Percentiles rank a stretch among this genome's conserved stretches.
phyloP scores from a whole-genome alignment of 768 basidiomycete genomes.

The Tulasnella sp. region DNA sequence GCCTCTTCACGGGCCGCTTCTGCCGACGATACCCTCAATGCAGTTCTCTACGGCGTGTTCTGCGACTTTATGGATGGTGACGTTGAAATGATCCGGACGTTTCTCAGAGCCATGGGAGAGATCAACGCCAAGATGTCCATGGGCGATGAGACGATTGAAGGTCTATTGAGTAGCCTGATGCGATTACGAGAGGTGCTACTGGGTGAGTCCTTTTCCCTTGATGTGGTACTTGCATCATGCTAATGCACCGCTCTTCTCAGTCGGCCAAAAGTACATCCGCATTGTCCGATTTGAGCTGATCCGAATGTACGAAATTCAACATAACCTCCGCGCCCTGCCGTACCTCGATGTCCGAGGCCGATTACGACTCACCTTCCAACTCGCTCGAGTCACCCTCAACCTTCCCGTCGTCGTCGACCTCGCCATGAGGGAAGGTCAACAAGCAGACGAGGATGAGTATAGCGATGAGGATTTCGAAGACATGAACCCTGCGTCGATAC shows the following conservation, averaged over 20 bases:
- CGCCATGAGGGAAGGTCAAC: conserved; percentile 40
- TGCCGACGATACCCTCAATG: conserved; percentile 66
- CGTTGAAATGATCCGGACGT: conserved; percentile 67
- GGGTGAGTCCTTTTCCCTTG: conserved; percentile 35
- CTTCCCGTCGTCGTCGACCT: conserved; percentile 65
- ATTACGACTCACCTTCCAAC: conserved; percentile 61
- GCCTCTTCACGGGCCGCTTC: neutral
- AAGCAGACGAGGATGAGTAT: conserved; percentile 15
- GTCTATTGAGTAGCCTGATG: conserved; percentile 59
- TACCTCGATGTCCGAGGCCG: conserved; percentile 72
- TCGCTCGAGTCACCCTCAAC: conserved; percentile 64
- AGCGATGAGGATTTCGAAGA: neutral
- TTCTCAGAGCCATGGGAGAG: conserved; percentile 66
- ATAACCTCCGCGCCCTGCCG: conserved; percentile 59
- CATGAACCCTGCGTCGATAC: neutral
- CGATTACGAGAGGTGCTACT: conserved; percentile 64
- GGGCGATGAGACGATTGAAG: conserved; percentile 68
- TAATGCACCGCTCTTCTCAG: conserved; percentile 13
- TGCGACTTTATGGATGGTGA: conserved; percentile 80
- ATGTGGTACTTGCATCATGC: conserved; percentile 37
- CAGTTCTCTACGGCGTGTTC: conserved; percentile 63
- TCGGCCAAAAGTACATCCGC: conserved; percentile 57
- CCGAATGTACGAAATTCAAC: conserved; percentile 75
- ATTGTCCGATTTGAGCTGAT: conserved; percentile 61
- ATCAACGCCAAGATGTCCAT: conserved; percentile 68